Percentiles rank a stretch among this genome's conserved stretches.
Conservation (phyloP, 495 filamentous ascomycete genomes). For the Staphylotrichum tortipilum region DNA sequence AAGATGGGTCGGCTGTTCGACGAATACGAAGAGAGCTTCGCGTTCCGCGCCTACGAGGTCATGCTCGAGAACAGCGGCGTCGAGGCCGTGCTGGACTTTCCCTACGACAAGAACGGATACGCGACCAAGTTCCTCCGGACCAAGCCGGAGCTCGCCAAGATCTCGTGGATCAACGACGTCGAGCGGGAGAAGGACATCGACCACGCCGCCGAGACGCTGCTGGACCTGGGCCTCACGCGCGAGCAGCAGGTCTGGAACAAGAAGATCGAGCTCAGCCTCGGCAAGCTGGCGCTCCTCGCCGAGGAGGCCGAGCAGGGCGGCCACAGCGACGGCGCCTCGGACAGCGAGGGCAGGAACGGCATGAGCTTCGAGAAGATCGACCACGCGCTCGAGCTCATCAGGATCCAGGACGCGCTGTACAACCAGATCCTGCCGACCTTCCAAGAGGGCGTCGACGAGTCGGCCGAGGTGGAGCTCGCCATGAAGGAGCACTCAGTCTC, state of each 20-base stretch:
- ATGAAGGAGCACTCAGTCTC: conserved; percentile 56
- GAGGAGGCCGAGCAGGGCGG: conserved; percentile 32
- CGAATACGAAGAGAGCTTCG: conserved; percentile 66
- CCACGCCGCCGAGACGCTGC: conserved; percentile 57
- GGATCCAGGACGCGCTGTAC: conserved; percentile 68
- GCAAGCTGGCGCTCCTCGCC: conserved; percentile 70
- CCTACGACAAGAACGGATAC: conserved; percentile 50
- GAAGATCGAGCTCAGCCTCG: conserved; percentile 81
- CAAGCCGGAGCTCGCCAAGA: conserved; percentile 56
- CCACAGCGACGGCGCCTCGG: conserved; percentile 22
- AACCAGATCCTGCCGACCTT: conserved; percentile 45
- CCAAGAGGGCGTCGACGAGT: conserved; percentile 61
- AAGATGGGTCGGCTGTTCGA: conserved; percentile 55
- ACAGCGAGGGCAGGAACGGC: conserved; percentile 22
- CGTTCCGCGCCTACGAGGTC: conserved; percentile 68
- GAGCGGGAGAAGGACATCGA: conserved; percentile 60
- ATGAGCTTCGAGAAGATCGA: conserved; percentile 43
- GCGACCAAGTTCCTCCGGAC: conserved; percentile 68
- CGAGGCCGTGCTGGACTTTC: conserved; percentile 58
- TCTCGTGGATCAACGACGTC: conserved; percentile 95
- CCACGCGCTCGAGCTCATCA: conserved; percentile 53
- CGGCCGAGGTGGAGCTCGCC: conserved; percentile 65
- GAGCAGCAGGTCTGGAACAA: conserved; percentile 79
- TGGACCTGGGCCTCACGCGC: conserved; percentile 51
- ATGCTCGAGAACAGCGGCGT: conserved; percentile 58